Base-by-base conservation (phyloP, 2,329 filamentous ascomycete genomes). In the Aspergillus novofumigatus region DNA sequence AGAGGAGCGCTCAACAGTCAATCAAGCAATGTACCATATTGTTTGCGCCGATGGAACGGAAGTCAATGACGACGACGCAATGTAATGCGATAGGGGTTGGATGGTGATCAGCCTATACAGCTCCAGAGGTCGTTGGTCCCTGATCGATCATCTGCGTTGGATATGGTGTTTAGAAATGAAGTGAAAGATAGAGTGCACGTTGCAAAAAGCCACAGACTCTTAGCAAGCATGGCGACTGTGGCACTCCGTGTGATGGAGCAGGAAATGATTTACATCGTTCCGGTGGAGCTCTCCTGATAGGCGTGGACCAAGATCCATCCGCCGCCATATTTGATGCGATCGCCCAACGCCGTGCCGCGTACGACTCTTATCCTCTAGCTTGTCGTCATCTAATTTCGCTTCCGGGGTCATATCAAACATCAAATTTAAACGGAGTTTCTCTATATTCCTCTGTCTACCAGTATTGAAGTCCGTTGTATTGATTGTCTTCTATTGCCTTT, bases 221-320 rank as follows among this genome's bases (percentile, higher is more conserved):
- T 7, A 17, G 32, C 32, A 38, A 14, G 14, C 32, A 17, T 38
- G 32, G 32, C 14, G 32, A 35, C 11, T 35, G 2, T 14, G 32
- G 32, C 17, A 38, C 32, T 38, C 32, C 32, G 32, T 38, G 41
- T 32, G 42, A 45, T 45, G n/a, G 20, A 45, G 20, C 51, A 26
- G 56, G 52, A 52, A 51, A 56, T 53, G 56, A 60, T 62, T 59
- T 51, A 53, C 58, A 50, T 56, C 42, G 47, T 47, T 35, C 32
- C 14, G 47, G 57, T 61, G 57, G 59, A 56, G 49, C 32, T 35
- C 28, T 29, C 10, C 28, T 29, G 28, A 29, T 11, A 29, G 28
- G 28, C 28, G 28, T 29, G 9, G 28, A 29, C 28, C 28, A 29
- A 29, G 28, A 29, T 29, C 28, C 26, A 35, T 50, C 45, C 5